phyloP scores from a whole-genome alignment of 805 yeast genomes.

The Cyberlindnera mycetangii region DNA sequence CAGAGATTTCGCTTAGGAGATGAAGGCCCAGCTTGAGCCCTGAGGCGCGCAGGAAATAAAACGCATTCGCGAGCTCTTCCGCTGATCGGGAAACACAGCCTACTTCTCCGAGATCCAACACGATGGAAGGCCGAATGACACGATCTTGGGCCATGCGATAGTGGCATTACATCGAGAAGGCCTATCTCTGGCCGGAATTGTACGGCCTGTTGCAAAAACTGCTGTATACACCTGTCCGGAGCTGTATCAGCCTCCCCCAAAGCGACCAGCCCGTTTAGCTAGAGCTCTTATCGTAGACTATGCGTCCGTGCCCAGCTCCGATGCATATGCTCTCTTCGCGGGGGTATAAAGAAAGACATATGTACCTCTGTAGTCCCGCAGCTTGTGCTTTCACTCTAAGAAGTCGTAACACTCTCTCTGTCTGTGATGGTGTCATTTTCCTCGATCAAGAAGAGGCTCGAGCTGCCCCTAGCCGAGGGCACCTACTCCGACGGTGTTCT shows the following conservation, averaged over 20 bases:
- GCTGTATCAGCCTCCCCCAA: too few species aligned
- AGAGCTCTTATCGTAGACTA: not conserved
- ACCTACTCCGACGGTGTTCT: conserved; percentile 29
- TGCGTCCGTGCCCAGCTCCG: too few species aligned
- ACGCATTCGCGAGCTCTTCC: not conserved
- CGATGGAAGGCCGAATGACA: not conserved
- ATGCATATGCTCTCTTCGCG: not conserved
- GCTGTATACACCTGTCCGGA: too few species aligned
- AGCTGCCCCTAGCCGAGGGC: conserved; percentile 21
- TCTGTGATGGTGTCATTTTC: conserved; percentile 6
- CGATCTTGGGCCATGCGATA: not conserved
- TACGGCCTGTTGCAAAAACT: not conserved
- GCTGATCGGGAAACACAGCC: not conserved
- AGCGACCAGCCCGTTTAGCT: not conserved
- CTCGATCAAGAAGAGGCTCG: conserved; percentile 9
- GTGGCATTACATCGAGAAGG: not conserved
- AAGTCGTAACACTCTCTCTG: too few species aligned
- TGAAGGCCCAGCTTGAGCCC: too few species aligned
- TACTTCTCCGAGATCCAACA: not conserved
- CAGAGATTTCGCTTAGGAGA: too few species aligned
- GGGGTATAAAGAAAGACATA: not conserved
- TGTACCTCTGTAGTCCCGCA: not conserved
- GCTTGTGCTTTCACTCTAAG: too few species aligned
- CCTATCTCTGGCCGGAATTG: not conserved
- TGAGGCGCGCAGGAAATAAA: not conserved